Conservation (phyloP, 257 asterid species). For the Prunella vulgaris region DNA sequence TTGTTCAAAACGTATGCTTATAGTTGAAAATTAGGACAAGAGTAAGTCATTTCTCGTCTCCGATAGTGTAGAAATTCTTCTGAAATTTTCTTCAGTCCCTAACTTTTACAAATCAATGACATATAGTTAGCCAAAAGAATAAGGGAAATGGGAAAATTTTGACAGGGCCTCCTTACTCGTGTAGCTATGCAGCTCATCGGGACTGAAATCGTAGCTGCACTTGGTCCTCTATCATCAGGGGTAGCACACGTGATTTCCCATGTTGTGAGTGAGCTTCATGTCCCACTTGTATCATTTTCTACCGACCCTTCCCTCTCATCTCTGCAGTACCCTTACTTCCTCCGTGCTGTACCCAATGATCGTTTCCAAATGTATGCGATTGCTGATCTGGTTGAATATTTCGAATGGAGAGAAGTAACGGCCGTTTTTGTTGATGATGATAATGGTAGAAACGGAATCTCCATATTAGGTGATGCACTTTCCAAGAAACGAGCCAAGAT, state of each 20-base stretch:
- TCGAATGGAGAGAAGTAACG: constrained; percentile 60
- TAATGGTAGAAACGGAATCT: constrained; percentile 62
- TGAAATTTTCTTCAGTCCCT: background rate
- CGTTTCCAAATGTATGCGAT: constrained; percentile 63
- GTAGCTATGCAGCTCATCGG: constrained; percentile 67
- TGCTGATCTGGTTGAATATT: constrained; percentile 50
- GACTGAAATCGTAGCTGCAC: constrained; percentile 46
- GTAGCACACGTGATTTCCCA: constrained; percentile 63
- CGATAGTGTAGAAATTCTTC: background rate
- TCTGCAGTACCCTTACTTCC: constrained; percentile 57
- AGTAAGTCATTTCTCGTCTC: background rate
- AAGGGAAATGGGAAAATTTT: constrained; percentile 22
- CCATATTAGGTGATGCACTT: constrained; percentile 59
- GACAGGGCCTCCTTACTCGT: constrained; percentile 26
- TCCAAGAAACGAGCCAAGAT: constrained; percentile 52
- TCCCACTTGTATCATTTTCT: constrained; percentile 66
- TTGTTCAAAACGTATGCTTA: background rate
- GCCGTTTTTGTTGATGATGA: constrained; percentile 70
- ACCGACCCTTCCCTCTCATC: constrained; percentile 74
- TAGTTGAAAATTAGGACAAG: background rate
- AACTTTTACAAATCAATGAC: background rate
- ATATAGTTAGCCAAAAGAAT: background rate
- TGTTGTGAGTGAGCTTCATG: constrained; percentile 54
- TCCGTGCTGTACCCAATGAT: constrained; percentile 48
- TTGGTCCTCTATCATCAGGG: constrained; percentile 76